Conservation (phyloP, 192 early-diverging fungal genomes). For the Entomortierella beljakovae region DNA sequence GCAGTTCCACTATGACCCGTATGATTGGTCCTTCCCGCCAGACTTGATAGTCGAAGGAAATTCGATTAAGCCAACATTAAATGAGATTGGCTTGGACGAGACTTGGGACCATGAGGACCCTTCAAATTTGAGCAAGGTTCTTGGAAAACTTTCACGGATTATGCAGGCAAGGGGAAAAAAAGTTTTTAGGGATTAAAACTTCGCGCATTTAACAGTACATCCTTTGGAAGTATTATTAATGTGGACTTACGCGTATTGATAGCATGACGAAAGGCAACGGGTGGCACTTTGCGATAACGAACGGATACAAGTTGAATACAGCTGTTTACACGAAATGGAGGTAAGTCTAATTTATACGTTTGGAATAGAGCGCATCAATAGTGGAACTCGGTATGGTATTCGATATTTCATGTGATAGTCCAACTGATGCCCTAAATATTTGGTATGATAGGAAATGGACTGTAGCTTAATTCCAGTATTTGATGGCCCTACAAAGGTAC, state of each 20-base stretch:
- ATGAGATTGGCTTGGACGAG: constrained; percentile 33
- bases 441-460: constrained; percentile 37
- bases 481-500: constrained; percentile 48
- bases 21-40: constrained; percentile 49
- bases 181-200: neutral
- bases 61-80: constrained; percentile 15
- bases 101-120: constrained; percentile 42
- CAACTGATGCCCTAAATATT: neutral
- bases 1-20: constrained; percentile 44
- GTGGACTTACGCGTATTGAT: neutral
- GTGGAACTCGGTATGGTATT: neutral
- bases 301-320: constrained; percentile 49
- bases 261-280: constrained; percentile 41
- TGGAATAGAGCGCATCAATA: no score
- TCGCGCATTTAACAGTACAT: no score
- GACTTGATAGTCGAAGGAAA: constrained; percentile 40
- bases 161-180: constrained; percentile 28
- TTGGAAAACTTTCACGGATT: constrained; percentile 33
- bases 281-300: constrained; percentile 38
- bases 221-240: neutral
- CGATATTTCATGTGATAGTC: neutral
- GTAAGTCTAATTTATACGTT: constrained; percentile 1
- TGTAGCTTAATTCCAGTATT: constrained; percentile 32
- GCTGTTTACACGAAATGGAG: constrained; percentile 28
- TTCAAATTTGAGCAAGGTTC: constrained; percentile 29